Evolutionary conservation across 768 basidiomycete genomes (phyloP).

Genomic region (Clitopilus passeckerianus): DNA sequence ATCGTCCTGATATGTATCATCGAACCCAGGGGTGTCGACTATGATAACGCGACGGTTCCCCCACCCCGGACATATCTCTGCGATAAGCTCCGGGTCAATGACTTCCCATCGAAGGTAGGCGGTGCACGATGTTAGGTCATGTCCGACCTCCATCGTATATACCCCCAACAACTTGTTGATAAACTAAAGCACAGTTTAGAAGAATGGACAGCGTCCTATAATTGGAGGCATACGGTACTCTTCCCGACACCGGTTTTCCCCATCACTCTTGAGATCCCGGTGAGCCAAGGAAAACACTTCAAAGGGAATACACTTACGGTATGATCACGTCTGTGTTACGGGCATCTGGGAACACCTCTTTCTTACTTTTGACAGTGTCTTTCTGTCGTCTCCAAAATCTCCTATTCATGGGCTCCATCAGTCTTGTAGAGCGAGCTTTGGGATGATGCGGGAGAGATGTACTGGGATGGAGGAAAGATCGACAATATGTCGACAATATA

Average conservation of each 20-base stretch:
- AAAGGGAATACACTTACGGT: too few species aligned
- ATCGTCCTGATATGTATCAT: slow-evolving; percentile 13
- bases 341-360: too few species aligned
- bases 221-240: slow-evolving; percentile 10
- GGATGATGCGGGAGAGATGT: too few species aligned
- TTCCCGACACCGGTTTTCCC: slow-evolving; percentile 15
- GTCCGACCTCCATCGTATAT: slow-evolving; percentile 6
- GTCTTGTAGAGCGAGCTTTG: too few species aligned
- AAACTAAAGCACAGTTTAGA: slow-evolving; percentile 9
- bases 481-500: too few species aligned
- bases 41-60: slow-evolving; percentile 10
- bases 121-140: slow-evolving; percentile 10
- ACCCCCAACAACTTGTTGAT: slow-evolving; percentile 9
- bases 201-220: background rate
- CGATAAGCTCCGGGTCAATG: background rate
- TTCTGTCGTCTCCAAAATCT: too few species aligned
- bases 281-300: background rate
- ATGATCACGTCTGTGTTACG: too few species aligned
- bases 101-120: background rate
- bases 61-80: background rate
- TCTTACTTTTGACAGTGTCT: too few species aligned
- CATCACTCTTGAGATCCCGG: slow-evolving; percentile 11
- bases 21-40: slow-evolving; percentile 17
- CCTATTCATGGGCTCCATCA: too few species aligned
- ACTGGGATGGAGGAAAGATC: too few species aligned